Conservation (phyloP, 2,329 filamentous ascomycete species). For the Colletotrichum navitas region DNA sequence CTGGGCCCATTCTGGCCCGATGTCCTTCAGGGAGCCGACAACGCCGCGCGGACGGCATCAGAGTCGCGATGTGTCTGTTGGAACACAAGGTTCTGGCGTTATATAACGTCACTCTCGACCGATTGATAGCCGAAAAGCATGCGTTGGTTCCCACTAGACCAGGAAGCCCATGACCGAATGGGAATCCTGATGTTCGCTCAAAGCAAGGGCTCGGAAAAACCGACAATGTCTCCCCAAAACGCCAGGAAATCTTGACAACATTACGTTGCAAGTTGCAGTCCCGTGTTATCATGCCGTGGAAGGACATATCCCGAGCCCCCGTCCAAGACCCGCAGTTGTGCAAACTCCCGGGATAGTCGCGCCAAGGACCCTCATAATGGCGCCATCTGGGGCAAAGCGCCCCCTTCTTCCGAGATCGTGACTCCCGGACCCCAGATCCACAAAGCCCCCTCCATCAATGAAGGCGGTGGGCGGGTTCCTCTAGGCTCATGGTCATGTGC, state of each 20-base stretch:
- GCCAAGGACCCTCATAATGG: conserved; percentile 34
- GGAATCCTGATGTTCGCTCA: neutral
- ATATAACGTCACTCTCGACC: no score
- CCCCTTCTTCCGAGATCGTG: conserved; percentile 19
- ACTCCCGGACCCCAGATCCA: conserved; percentile 13
- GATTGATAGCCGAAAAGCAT: neutral
- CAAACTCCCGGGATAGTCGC: neutral
- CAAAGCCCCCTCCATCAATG: neutral
- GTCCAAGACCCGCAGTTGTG: neutral
- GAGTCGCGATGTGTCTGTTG: no score
- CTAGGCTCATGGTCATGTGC: neutral
- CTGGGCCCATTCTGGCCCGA: neutral
- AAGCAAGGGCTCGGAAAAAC: no score
- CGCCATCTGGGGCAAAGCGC: conserved; percentile 30
- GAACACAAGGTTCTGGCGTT: no score
- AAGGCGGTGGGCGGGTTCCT: neutral
- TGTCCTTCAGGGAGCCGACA: no score
- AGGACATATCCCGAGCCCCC: neutral
- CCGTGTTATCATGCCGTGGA: no score
- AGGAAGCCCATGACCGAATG: neutral
- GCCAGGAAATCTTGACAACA: neutral
- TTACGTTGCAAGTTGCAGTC: neutral
- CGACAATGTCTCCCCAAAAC: no score
- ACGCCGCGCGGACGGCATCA: no score
- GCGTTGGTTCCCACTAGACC: no score